Conservation (phyloP, 495 filamentous ascomycete genomes). For the Podospora pseudopauciseta region DNA sequence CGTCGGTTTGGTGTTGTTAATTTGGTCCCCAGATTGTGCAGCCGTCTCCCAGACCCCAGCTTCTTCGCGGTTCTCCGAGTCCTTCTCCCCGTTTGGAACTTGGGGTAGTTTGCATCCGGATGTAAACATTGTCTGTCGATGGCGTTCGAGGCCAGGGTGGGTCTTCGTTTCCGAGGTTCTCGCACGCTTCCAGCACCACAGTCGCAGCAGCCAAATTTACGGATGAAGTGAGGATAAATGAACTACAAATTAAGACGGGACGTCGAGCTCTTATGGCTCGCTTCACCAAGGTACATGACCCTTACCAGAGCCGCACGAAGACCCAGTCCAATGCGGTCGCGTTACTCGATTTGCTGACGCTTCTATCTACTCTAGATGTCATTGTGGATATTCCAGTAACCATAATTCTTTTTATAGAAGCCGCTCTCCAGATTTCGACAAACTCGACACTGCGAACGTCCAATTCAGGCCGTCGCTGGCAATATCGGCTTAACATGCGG, state of each 20-base stretch:
- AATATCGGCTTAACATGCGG: constrained; percentile 19
- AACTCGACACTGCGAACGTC: constrained; percentile 18
- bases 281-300: constrained; percentile 22
- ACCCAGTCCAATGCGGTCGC: constrained; percentile 14
- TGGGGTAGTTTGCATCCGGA: constrained; percentile 16
- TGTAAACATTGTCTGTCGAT: constrained; percentile 16
- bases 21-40: constrained; percentile 27
- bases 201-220: constrained; percentile 41
- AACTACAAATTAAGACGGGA: constrained; percentile 44
- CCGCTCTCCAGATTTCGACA: constrained; percentile 17
- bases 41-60: constrained; percentile 9
- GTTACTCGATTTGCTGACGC: constrained; percentile 13
- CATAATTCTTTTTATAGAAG: constrained; percentile 45
- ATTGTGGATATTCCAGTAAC: constrained; percentile 15
- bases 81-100: constrained; percentile 14
- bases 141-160: constrained; percentile 14
- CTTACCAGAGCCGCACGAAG: constrained; percentile 22
- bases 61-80: constrained; percentile 12
- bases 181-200: constrained; percentile 24
- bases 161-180: constrained; percentile 18
- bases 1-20: constrained; percentile 29
- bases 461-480: constrained; percentile 22
- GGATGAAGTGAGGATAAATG: constrained; percentile 52
- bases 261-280: constrained; percentile 31
- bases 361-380: constrained; percentile 12